Conservation (phyloP, 106 monocot genomes). For the Dendrobium nobile region DNA sequence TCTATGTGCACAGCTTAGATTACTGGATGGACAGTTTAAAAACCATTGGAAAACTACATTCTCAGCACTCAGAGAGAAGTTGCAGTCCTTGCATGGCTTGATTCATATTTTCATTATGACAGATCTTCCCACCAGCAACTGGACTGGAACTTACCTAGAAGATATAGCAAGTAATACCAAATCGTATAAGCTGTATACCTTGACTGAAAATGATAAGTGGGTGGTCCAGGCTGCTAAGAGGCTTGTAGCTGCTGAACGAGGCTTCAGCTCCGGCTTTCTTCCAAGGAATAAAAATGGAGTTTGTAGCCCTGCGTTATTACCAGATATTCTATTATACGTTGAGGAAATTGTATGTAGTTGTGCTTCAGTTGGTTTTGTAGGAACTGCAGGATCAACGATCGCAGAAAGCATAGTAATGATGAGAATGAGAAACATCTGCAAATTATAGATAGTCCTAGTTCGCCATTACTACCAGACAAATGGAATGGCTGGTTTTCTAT, state of each 20-base stretch:
- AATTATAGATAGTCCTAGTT: constrained; percentile 27
- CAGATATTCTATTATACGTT: constrained; percentile 67
- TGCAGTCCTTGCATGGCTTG: constrained; percentile 36
- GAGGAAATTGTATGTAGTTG: constrained; percentile 86
- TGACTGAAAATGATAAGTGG: constrained; percentile 50
- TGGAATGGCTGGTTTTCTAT: background rate
- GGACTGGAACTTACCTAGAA: constrained; percentile 70
- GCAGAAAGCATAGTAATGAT: constrained; percentile 70
- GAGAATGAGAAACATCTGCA: constrained; percentile 64
- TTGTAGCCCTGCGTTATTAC: constrained; percentile 26
- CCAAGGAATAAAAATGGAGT: constrained; percentile 6
- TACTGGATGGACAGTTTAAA: constrained; percentile 96
- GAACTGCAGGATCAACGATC: constrained; percentile 92
- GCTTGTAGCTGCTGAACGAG: constrained; percentile 52
- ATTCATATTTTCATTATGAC: constrained; percentile 90
- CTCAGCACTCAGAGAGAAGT: constrained; percentile 50
- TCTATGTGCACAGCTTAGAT: constrained; percentile 84
- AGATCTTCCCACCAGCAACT: constrained; percentile 64
- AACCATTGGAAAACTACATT: constrained; percentile 89
- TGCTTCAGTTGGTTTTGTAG: constrained; percentile 85
- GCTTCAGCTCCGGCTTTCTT: constrained; percentile 33
- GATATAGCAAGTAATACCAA: constrained; percentile 36
- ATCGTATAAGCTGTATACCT: constrained; percentile 43
- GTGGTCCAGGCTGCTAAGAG: constrained; percentile 43
- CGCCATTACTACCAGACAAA: no score